A percentile compares a stretch with the other conserved stretches of the same genome.
These are phyloP conservation scores for Penicillium psychrosexuale DNA, from an alignment of 2,329 filamentous ascomycete genomes.

Conservation along the genomic window DNA sequence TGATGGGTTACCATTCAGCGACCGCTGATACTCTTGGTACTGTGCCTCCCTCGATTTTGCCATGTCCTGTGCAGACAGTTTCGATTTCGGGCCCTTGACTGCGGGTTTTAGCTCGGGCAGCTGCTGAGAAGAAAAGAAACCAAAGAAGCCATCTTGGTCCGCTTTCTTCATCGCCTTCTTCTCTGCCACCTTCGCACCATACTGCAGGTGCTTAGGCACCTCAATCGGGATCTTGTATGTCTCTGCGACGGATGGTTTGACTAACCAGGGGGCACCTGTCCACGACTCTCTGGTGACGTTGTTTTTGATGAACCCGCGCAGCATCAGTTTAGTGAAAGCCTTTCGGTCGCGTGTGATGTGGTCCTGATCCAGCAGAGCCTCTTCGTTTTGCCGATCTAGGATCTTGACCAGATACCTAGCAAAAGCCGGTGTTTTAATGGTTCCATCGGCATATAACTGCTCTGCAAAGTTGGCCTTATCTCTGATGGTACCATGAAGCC, in stretches of 20 bases:
- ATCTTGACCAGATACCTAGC: conserved; percentile 79
- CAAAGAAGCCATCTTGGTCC: conserved; percentile 50
- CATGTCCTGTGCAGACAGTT: conserved; percentile 48
- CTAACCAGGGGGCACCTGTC: conserved; percentile 95
- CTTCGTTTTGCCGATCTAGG: conserved; percentile 64
- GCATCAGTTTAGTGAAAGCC: conserved; percentile 88
- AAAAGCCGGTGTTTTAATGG: conserved; percentile 63
- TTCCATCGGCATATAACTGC: conserved; percentile 62
- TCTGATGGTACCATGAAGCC: conserved; percentile 70
- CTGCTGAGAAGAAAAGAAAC: conserved; percentile 53
- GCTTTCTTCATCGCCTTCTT: conserved; percentile 68
- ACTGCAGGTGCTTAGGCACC: conserved; percentile 75
- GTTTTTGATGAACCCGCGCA: conserved; percentile 92
- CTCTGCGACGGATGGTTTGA: conserved; percentile 79
- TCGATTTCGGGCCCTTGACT: conserved; percentile 66
- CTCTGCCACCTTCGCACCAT: conserved; percentile 75
- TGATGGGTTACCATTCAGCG: conserved; percentile 44
- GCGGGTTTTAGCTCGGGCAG: conserved; percentile 72
- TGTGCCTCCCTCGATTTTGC: conserved; percentile 46
- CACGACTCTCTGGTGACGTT: conserved; percentile 88
- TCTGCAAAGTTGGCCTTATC: conserved; percentile 77
- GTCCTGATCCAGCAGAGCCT: conserved; percentile 74
- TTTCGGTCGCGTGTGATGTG: conserved; percentile 85
- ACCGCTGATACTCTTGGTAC: conserved; percentile 49
- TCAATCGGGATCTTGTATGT: conserved; percentile 84